Base-by-base conservation (phyloP, 208 protist species). In the Histomonas meleagridis region DNA sequence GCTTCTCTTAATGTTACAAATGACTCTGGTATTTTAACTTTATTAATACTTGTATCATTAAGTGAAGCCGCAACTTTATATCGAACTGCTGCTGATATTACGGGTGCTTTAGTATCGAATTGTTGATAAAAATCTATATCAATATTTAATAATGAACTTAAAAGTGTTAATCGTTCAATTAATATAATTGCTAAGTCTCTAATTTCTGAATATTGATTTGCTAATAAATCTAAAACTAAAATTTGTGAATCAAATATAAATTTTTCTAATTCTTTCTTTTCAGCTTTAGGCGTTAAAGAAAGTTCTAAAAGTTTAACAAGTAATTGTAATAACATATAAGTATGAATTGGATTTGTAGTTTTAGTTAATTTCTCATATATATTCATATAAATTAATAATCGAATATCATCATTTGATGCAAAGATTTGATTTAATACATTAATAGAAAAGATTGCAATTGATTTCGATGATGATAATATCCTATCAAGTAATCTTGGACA, bases 71-170 rank as follows among this genome's bases (percentile, higher is more conserved):
- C 55, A 14, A 86, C 55, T 18, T 86, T 43, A 23, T 28, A 48
- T 32, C 76, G 43, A 57, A 86, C 76, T 9, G 35, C 76, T 38
- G 76, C 76, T 32, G 76, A 86, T 32, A 86, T 86, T 51, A 86
- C 10, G 7, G 76, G 46, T 12, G 23, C 32, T 26, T 86, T 43
- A 26, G 51, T 46, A 16, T 86, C n/a, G 3, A 86, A 49, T 35
- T 26, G 51, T n/a, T 86, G 46, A 49, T 51, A 32, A 26, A 86
- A 38, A 38, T 12, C 16, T 5, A 86, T 18, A 51, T 86, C 26
- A 26, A 55, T 28, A 38, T 51, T 26, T 18, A 55, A 51, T 26
- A 18, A 5, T 18, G 76, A 55, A 86, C 40, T 18, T 14, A 86
- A 55, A n/a, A 18, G 32, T 46, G 51, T 12, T 0, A 86, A 2